Evolutionary conservation across 2,329 filamentous ascomycete genomes (phyloP), one percentile per base, ranked within the genome.

Genomic region (Neurospora sp.): DNA sequence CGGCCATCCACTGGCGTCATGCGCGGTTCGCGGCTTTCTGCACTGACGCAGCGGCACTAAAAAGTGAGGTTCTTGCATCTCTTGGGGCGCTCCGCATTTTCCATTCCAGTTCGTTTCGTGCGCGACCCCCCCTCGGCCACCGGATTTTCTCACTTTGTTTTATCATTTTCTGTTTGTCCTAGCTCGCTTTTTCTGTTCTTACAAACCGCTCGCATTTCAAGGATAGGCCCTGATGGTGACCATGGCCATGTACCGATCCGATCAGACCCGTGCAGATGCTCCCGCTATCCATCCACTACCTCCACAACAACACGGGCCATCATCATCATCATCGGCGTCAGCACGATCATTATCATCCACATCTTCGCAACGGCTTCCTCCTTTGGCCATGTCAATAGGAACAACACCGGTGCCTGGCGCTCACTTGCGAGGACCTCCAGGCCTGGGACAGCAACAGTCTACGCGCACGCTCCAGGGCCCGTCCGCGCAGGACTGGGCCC

Each of bases 221-320:
- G 52, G 52, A 62, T 62, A 62, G 15, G 23, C 52, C 46, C 11
- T 23, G 52, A 17, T 36, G 23, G 10, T 40, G 43, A 38, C 42
- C 70, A 69, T 70, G 67, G 72, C 71, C 71, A 72, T 72, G 70
- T 67, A 67, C 52, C 67, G 46, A 66, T 43, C 71, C 68, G 73
- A 52, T 52, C 43, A 75, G 74, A 76, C 75, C 75, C 75, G 72
- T 76, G 75, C 75, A 76, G 75, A 70, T 72, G 69, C 72, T 70
- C 69, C 75, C 71, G 68, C 28, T n/a, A 70, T 70, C 69, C 66
- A 43, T 36, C 38, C 46, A 69, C 58, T 40, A 68, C 52, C 23
- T 62, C 52, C 52, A 62, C 52, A 33, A 52, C 43, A 52, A 33
- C 19, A 46, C 40, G 40, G 6, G 15, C 40, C 42, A 43, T 43